Evolutionary conservation across 2,329 filamentous ascomycete genomes (phyloP), one percentile per base, ranked within the genome.

Genomic region (Exutisphaerella laricina): DNA sequence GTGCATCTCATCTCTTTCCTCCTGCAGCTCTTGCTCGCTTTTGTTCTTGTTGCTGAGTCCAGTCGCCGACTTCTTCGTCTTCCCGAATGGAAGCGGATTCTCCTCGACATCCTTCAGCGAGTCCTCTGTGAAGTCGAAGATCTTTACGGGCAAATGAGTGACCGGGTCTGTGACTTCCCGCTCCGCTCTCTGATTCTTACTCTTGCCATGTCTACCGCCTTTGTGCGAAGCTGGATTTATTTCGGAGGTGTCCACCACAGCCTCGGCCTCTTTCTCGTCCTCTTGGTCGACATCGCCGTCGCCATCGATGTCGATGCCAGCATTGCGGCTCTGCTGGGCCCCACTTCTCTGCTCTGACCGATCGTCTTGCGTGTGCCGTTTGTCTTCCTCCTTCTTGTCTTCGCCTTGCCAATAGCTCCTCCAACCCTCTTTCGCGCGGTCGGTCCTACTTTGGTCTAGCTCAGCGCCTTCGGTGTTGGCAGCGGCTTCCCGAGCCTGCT

Each of bases 131-230:
- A 80, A 80, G 57, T 86, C 83, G 57, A 84, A 79, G 25, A 85
- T 82, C 25, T 66, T 69, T 35, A 85, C 73, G 1, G 82, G 81
- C 2, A 86, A 69, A 62, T 86, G 83, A 1, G 83, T 87, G 28
- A 86, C 73, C 0, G 82, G 82, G 56, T 87, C 83, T 1, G 82
- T 86, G 34, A 86, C 82, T 58, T 83, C 72, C 46, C 74, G 68
- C 45, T 73, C 70, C 18, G 71, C 69, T 21, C 69, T 65, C 44
- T 73, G 69, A 21, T 69, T 64, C 33, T 61, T 66, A 45, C 73
- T 69, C 56, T 74, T 72, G 9, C 60, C 53, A 57, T 75, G 74
- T 28, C 72, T 61, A 46, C 68, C 67, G 47, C 70, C 62, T 53
- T 69, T 71, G 1, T 71, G 68, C 43, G 73, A 64, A 39, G 61